A percentile compares a stretch with the other conserved stretches of the same genome.
Evolutionary conservation across 805 yeast genomes (phyloP).

Genomic region (Yarrowia deformans): DNA sequence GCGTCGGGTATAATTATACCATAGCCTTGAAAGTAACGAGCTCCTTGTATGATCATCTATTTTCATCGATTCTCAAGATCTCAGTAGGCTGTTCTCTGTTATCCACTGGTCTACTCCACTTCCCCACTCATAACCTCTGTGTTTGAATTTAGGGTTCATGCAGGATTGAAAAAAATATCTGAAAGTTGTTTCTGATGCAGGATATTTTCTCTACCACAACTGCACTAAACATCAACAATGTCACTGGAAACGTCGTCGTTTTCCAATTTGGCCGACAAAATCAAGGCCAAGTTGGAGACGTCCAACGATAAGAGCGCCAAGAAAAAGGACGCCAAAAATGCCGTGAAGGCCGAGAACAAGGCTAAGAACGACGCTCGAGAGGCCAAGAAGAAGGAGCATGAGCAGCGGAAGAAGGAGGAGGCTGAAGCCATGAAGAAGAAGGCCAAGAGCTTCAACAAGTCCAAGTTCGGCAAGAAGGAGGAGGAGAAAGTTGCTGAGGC

Average conservation of each 20-base stretch:
- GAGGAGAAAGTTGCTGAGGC: conserved; percentile 1
- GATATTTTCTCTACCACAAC: conserved; percentile 3
- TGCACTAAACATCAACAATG: background rate
- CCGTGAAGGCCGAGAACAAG: conserved; percentile 25
- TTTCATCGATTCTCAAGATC: no score
- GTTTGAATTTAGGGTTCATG: background rate
- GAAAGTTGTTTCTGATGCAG: conserved; percentile 13
- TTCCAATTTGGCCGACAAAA: conserved; percentile 39
- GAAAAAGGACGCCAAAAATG: conserved; percentile 35
- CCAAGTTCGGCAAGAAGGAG: conserved; percentile 35
- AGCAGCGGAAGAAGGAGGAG: conserved; percentile 34
- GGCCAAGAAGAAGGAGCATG: conserved; percentile 37
- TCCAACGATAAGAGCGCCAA: conserved; percentile 29
- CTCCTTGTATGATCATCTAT: no score
- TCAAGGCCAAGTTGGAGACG: conserved; percentile 35
- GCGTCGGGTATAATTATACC: no score
- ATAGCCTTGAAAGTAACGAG: no score
- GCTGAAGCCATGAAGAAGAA: conserved; percentile 33
- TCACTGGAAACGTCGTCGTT: conserved; percentile 37
- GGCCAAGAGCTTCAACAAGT: conserved; percentile 36
- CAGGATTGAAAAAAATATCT: conserved; percentile 16
- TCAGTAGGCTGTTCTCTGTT: no score
- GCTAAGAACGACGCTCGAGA: conserved; percentile 32
- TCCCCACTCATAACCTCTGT: conserved; percentile 6
- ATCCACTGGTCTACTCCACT: background rate